phyloP scores from a whole-genome alignment of 2,329 filamentous ascomycete species.

The Aspergillus fructus region DNA sequence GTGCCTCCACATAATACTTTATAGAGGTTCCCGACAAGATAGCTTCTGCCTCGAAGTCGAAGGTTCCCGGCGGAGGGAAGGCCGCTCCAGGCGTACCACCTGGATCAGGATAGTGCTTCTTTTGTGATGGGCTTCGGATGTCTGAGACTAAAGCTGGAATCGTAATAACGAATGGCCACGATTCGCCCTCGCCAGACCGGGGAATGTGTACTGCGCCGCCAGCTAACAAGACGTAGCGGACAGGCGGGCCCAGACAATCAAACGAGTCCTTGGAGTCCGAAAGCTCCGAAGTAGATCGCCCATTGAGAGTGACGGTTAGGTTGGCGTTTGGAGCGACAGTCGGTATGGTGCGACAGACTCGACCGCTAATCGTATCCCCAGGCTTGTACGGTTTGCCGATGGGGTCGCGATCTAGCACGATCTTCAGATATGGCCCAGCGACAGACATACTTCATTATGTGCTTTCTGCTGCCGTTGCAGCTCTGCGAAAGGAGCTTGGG shows the following conservation, averaged over 20 bases:
- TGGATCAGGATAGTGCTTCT: background rate
- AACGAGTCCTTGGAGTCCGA: background rate
- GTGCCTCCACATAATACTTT: conserved; percentile 4
- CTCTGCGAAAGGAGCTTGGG: background rate
- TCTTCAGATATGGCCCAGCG: background rate
- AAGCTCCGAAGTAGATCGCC: background rate
- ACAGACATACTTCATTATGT: background rate
- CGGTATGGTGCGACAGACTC: background rate
- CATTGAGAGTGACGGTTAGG: background rate
- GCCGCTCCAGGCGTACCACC: background rate
- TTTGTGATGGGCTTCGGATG: background rate
- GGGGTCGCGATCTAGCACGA: background rate
- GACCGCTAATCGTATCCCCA: conserved; percentile 2
- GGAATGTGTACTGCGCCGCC: conserved; percentile 5
- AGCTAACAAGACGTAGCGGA: background rate
- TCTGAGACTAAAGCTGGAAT: background rate
- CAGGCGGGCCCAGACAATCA: background rate
- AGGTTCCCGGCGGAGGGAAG: background rate
- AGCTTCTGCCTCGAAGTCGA: background rate
- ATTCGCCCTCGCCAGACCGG: background rate
- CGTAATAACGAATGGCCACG: conserved; percentile 5
- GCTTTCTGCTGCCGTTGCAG: background rate
- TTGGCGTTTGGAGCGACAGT: background rate
- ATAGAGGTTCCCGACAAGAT: background rate
- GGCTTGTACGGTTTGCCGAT: background rate